Base-by-base conservation (phyloP, 2,329 filamentous ascomycete genomes). In the Cadophora sp. region DNA sequence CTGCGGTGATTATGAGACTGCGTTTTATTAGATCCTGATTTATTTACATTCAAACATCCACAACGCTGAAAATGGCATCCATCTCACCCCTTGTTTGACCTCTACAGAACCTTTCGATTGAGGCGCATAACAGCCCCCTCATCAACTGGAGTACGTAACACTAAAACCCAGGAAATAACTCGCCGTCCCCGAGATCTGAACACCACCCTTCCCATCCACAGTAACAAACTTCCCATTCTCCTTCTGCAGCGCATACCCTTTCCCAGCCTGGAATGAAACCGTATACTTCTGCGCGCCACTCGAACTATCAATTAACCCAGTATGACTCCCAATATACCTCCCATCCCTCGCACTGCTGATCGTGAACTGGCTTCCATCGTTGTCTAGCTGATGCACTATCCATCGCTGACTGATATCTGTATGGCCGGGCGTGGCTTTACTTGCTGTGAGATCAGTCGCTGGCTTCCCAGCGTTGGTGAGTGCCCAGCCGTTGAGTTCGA, bases 401-500 rank as follows among this genome's bases (percentile, higher is more conserved):
- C 83, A 86, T 41, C 84, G 80, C 71, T 86, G 84, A 1, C 74
- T 67, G 22, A 79, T 78, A 36, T 74, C 72, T 3, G 80, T 74
- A 68, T 86, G 83, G 3, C 73, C 69, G 0, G 74, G 43, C 1
- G 74, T 77, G 0, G 78, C 77, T 36, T 68, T 67, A 4, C 72
- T 74, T 22, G 67, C 70, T 55, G 66, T 77, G 22, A 73, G 69
- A 50, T 70, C 68, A 39, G 73, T 59, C n/a, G 60, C 70, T 66
- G 66, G 68, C 59, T 58, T 69, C 47, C 75, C 74, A 4, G 73
- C 65, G 62, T 80, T 81, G 8, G 76, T 76, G 18, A 86, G 77
- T 0, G 83, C 83, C 20, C 73, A 77, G n/a, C 81, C 81, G 41
- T 77, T 74, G 63, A 77, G 75, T 71, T 85, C 84, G 63, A 87